Evolutionary conservation across 768 basidiomycete genomes (phyloP).

Genomic region (Paxillus involutus): DNA sequence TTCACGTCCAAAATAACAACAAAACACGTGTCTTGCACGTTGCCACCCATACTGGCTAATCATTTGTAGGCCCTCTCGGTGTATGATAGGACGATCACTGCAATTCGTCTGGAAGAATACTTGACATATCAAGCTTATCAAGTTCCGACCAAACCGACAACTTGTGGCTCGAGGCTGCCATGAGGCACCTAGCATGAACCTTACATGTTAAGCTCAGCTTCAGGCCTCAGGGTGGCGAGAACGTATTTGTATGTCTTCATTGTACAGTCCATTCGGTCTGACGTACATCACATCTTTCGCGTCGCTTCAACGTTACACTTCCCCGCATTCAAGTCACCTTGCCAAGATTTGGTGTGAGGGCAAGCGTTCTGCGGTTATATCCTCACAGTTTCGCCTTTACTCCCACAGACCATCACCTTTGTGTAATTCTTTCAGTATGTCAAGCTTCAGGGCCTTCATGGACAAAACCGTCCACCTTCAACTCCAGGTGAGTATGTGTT

Average conservation of each 20-base stretch:
- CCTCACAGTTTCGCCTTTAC: background rate
- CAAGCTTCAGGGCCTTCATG: slow-evolving; percentile 8
- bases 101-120: background rate
- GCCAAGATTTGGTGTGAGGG: background rate
- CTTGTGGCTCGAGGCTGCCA: background rate
- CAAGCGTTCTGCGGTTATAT: background rate
- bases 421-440: background rate
- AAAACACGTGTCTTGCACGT: slow-evolving; percentile 8
- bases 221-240: background rate
- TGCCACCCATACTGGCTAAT: background rate
- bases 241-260: background rate
- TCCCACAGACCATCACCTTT: background rate
- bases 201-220: background rate
- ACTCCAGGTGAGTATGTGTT: slow-evolving; percentile 9
- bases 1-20: background rate
- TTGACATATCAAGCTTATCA: background rate
- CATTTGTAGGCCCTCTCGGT: background rate
- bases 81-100: background rate
- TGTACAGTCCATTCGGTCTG: background rate
- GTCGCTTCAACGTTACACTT: background rate
- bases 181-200: background rate
- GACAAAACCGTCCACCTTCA: slow-evolving; percentile 9
- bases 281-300: background rate
- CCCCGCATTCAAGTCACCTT: background rate
- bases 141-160: background rate